These are phyloP conservation scores for Davidsoniella eucalypti DNA, from an alignment of 2,329 filamentous ascomycete genomes.

Conservation along the genomic window DNA sequence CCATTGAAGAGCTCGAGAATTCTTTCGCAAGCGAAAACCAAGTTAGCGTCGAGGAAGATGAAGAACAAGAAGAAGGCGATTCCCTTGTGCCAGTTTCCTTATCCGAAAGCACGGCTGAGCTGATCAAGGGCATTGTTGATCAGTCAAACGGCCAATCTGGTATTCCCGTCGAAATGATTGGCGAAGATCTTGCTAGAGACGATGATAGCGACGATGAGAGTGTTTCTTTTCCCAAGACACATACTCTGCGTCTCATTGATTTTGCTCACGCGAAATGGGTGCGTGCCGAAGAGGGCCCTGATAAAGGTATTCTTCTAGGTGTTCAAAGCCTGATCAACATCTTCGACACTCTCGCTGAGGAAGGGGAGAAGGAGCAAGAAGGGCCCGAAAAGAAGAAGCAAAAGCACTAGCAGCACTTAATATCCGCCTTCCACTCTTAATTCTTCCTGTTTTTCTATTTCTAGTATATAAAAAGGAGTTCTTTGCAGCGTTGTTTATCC, in stretches of 20 bases:
- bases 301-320: constrained; percentile 67
- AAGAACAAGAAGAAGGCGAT: constrained; percentile 32
- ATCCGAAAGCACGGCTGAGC: too few species aligned
- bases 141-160: not conserved
- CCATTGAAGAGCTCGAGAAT: constrained; percentile 25
- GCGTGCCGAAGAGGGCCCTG: constrained; percentile 56
- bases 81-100: too few species aligned
- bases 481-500: not conserved
- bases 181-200: constrained; percentile 16
- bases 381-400: constrained; percentile 1
- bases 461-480: not conserved
- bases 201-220: constrained; percentile 33
- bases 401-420: not conserved
- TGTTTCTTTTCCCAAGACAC: constrained; percentile 36
- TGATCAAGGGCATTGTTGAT: too few species aligned
- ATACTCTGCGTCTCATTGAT: constrained; percentile 77
- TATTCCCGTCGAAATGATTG: constrained; percentile 2
- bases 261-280: constrained; percentile 87
- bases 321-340: constrained; percentile 56
- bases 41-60: constrained; percentile 20
- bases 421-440: not conserved
- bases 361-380: not conserved
- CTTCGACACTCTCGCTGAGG: constrained; percentile 40
- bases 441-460: not conserved
- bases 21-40: constrained; percentile 6